Conservation (phyloP, 345 rosid genomes). For the Clarkia xantiana region DNA sequence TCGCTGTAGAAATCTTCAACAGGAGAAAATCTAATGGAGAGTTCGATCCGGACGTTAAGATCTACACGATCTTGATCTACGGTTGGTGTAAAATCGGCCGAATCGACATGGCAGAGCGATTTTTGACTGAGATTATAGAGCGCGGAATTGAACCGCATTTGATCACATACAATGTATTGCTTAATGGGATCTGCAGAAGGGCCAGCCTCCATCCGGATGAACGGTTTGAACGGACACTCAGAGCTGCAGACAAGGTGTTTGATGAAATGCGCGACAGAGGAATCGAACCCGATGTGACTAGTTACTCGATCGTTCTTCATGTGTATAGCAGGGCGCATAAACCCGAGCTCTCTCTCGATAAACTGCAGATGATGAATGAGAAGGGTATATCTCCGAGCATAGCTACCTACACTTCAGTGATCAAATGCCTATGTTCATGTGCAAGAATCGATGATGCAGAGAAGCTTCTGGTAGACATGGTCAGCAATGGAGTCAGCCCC, state of each 20-base stretch:
- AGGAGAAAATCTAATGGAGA: conserved; percentile 23
- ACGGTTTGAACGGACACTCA: conserved; percentile 49
- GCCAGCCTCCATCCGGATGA: conserved; percentile 59
- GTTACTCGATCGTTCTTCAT: conserved; percentile 64
- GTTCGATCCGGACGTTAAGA: conserved; percentile 25
- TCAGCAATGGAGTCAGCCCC: conserved; percentile 40
- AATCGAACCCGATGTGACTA: conserved; percentile 69
- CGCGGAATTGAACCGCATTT: conserved; percentile 50
- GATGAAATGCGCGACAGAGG: conserved; percentile 71
- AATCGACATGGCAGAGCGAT: conserved; percentile 65
- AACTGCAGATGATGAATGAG: conserved; percentile 53
- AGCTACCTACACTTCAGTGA: conserved; percentile 54
- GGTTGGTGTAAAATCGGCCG: conserved; percentile 71
- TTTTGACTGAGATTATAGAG: conserved; percentile 53
- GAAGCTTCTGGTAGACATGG: conserved; percentile 59
- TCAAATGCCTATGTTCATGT: conserved; percentile 80
- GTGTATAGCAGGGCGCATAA: conserved; percentile 76
- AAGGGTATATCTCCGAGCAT: conserved; percentile 48
- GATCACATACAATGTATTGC: conserved; percentile 57
- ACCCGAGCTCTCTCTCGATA: conserved; percentile 56
- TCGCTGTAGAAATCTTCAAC: conserved; percentile 51
- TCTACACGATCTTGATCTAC: conserved; percentile 54
- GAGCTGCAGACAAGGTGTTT: conserved; percentile 59
- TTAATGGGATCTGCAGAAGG: conserved; percentile 70
- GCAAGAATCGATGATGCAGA: conserved; percentile 56